Evolutionary conservation across 2,329 filamentous ascomycete species (phyloP), one percentile per base, ranked within the genome.

Genomic region (Venturia effusa): DNA sequence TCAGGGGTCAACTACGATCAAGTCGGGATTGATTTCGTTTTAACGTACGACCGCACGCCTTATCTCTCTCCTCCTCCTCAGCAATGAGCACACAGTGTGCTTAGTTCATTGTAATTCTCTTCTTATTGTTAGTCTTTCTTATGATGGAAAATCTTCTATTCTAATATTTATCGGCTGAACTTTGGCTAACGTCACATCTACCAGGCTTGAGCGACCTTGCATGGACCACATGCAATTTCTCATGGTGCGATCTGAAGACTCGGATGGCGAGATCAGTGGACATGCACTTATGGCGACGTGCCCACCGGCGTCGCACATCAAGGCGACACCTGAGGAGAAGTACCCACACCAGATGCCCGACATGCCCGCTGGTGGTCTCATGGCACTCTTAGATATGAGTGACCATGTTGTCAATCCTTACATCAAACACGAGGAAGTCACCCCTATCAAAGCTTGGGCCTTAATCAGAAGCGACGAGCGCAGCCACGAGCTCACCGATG

Each of bases 261-360:
- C 74, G 64, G 87, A 88, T 67, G 83, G 83, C 68, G 84, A 88
- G 65, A 81, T 89, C 51, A 93, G 89, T 68, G 94, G 93, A 48
- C 94, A 99, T 74, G 92, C 90, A 4, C 80, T 97, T 68, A 97
- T 97, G 93, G 89, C 90, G 19, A 89, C 89, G 19, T 96, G 90
- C 72, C 92, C 93, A 59, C 90, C 92, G 5, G 84, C 86, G 62
- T 81, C 79, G 65, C 83, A 86, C 69, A 81, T 87, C 68, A 76
- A 78, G 65, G 77, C 78, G 55, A 79, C 81, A 39, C 82, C 83
- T 1, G 76, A 81, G 60, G 79, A 84, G 40, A 75, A 78, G 59
- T 86, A 86, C 70, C 81, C 81, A 61, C 85, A 88, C 72, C 85
- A 89, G 73, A 93, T 92, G 61, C 93, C 91, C 77, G 88, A 94